A percentile compares a stretch with the other conserved stretches of the same genome.
Conservation (phyloP, 2,329 filamentous ascomycete species). For the Aspergillus sclerotialis region DNA sequence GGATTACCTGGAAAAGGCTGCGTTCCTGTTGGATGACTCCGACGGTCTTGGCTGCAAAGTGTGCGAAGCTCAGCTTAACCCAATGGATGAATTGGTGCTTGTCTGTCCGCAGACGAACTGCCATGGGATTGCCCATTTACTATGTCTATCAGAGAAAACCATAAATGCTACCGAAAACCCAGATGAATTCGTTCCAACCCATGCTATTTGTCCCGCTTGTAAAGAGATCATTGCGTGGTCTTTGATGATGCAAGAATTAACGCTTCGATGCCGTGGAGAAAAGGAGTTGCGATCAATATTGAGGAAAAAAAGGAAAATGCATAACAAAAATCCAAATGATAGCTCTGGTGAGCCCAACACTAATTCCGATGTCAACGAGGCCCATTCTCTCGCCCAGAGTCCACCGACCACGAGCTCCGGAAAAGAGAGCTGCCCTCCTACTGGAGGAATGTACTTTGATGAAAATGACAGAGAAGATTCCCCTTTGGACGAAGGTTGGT, state of each 20-base stretch:
- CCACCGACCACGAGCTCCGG: not conserved
- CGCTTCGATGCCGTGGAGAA: constrained; percentile 60
- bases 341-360: not conserved
- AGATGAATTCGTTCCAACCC: constrained; percentile 54
- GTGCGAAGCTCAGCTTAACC: constrained; percentile 38
- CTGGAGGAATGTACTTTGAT: constrained; percentile 9
- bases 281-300: constrained; percentile 61
- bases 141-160: constrained; percentile 49
- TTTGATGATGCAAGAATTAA: constrained; percentile 76
- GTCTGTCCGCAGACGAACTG: constrained; percentile 48
- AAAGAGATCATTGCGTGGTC: constrained; percentile 58
- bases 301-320: constrained; percentile 49
- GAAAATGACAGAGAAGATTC: constrained; percentile 16
- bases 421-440: constrained; percentile 5
- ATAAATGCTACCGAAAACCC: constrained; percentile 34
- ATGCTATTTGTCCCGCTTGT: constrained; percentile 68
- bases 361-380: constrained; percentile 1
- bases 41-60: constrained; percentile 40
- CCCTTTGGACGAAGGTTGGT: constrained; percentile 28
- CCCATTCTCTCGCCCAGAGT: constrained; percentile 4
- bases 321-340: constrained; percentile 18
- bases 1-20: constrained; percentile 46
- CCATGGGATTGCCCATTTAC: constrained; percentile 45
- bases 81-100: constrained; percentile 36
- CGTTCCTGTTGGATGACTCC: constrained; percentile 33